These are phyloP conservation scores for Sphenostylis stenocarpa DNA, from an alignment of 306 rosid species.

Conservation along the genomic window DNA sequence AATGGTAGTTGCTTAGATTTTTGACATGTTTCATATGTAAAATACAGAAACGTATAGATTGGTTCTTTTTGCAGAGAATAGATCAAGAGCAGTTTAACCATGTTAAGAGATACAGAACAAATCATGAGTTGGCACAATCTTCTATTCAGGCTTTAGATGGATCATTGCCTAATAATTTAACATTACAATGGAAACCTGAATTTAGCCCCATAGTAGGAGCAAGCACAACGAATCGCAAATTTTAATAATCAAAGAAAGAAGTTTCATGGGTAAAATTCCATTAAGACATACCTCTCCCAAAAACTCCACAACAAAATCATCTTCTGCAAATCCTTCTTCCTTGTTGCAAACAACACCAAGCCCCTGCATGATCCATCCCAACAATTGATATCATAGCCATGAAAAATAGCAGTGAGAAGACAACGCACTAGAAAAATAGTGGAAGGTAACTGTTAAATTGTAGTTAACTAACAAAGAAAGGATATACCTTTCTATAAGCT, in stretches of 20 bases:
- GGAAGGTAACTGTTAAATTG: neutral
- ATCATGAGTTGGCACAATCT: neutral
- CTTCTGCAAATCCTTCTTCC: conserved; percentile 79
- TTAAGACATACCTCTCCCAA: conserved; percentile 84
- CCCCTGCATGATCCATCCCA: conserved; percentile 63
- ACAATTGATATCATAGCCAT: conserved; percentile 23
- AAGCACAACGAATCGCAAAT: conserved; percentile 10
- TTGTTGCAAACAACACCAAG: conserved; percentile 97
- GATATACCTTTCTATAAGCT: conserved; percentile 86
- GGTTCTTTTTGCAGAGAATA: conserved; percentile 3
- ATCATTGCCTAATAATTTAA: conserved; percentile 10
- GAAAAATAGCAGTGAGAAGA: conserved; percentile 30
- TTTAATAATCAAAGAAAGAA: conserved; percentile 9
- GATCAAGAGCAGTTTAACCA: conserved; percentile 6
- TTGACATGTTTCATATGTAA: neutral
- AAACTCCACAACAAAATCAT: conserved; percentile 96
- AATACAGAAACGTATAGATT: conserved; percentile 6
- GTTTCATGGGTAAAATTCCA: neutral
- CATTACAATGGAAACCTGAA: conserved; percentile 1
- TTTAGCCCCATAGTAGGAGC: neutral
- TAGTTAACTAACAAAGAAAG: conserved; percentile 13
- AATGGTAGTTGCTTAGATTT: conserved; percentile 2
- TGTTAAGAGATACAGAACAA: conserved; percentile 6
- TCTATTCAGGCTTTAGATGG: neutral
- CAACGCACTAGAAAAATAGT: neutral